Conservation (phyloP, 1,284 basidiomycete genomes). For the Caloboletus inedulis region DNA sequence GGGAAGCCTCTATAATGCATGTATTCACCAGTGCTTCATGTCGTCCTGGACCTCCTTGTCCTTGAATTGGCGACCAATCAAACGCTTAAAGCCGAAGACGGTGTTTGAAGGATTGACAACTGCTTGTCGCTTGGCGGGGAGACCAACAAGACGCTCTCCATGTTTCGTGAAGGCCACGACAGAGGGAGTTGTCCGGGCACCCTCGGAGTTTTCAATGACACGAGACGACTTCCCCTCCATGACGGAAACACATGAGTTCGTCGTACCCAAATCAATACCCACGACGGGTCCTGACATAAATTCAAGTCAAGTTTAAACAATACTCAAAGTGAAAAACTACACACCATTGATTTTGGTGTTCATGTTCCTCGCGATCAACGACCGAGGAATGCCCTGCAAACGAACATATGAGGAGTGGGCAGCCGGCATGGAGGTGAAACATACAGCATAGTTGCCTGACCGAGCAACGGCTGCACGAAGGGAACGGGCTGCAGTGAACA, state of each 20-base stretch:
- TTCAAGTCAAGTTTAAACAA: neutral
- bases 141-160: constrained; percentile 89
- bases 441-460: constrained; percentile 63
- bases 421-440: constrained; percentile 23
- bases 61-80: constrained; percentile 92
- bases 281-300: constrained; percentile 63
- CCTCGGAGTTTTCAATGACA: constrained; percentile 97
- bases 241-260: constrained; percentile 91
- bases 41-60: constrained; percentile 95
- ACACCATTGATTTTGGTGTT: constrained; percentile 77
- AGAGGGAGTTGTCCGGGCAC: constrained; percentile 96
- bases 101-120: constrained; percentile 96
- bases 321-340: constrained; percentile 18
- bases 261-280: constrained; percentile 84
- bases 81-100: constrained; percentile 94
- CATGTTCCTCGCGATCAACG: constrained; percentile 75
- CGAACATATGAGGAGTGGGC: constrained; percentile 1
- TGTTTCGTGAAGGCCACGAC: constrained; percentile 98
- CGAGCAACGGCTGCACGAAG: constrained; percentile 55
- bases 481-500: constrained; percentile 64
- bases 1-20: fast-evolving
- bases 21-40: constrained; percentile 67
- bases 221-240: constrained; percentile 95
- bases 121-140: constrained; percentile 96
- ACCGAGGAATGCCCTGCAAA: constrained; percentile 60